Evolutionary conservation across 176 grass and related monocot species (phyloP).

Genomic region (Puya raimondii): DNA sequence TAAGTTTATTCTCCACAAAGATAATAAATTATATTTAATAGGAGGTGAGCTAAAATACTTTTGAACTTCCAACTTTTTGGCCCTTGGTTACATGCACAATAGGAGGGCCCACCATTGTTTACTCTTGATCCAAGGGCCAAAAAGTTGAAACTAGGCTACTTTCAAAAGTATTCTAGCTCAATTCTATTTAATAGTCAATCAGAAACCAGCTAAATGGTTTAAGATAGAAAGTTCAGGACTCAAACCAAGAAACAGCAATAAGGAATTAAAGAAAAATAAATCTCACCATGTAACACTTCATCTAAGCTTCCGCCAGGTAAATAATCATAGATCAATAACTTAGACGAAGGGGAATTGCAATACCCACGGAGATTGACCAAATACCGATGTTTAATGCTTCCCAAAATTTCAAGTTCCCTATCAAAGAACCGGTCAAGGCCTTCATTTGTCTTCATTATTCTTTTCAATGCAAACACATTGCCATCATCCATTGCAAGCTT

Average conservation of each 20-base stretch:
- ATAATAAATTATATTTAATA: too few relatives aligned
- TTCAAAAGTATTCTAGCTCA: too few relatives aligned
- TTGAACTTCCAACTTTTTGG: too few relatives aligned
- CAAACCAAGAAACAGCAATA: not conserved
- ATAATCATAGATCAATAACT: conserved; percentile 96
- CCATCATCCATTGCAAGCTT: conserved; percentile 97
- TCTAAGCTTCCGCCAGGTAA: conserved; percentile 94
- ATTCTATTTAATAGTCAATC: not conserved
- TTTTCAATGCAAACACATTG: conserved; percentile 84
- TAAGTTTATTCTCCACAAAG: too few relatives aligned
- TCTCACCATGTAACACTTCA: conserved; percentile 83
- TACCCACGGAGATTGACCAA: conserved; percentile 98
- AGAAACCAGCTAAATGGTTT: not conserved
- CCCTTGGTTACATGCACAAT: too few relatives aligned
- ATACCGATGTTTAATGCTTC: conserved; percentile 97
- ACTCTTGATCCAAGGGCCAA: too few relatives aligned
- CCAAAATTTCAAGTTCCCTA: conserved; percentile 98
- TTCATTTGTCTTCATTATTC: conserved; percentile 98
- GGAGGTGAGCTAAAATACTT: too few relatives aligned
- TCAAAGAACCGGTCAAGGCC: conserved; percentile 83
- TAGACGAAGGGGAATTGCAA: conserved; percentile 88
- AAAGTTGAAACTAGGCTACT: too few relatives aligned
- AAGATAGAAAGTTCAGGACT: not conserved
- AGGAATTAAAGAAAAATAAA: not conserved
- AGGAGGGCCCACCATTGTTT: too few relatives aligned